Percentiles rank a stretch among this genome's conserved stretches.
Conservation (phyloP, 2,329 filamentous ascomycete species). For the Dothidotthia symphoricarpi region DNA sequence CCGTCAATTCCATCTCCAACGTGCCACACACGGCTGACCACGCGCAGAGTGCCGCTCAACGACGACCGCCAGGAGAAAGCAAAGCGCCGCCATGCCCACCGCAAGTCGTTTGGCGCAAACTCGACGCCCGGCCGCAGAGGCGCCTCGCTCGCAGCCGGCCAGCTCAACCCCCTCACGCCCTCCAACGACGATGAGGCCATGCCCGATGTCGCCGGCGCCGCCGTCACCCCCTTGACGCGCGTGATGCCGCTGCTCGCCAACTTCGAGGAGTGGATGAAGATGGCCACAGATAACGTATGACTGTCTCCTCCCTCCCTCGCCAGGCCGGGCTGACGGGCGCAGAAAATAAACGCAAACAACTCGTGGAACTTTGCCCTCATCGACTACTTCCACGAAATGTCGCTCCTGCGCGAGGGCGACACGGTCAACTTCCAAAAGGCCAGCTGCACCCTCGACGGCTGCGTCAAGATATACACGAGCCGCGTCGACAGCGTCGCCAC, state of each 20-base stretch:
- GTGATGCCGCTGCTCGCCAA: slow-evolving; percentile 87
- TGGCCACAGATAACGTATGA: slow-evolving; percentile 85
- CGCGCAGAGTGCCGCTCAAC: slow-evolving; percentile 81
- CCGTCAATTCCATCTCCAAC: no score
- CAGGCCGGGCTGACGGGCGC: slow-evolving; percentile 10
- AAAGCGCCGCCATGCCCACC: slow-evolving; percentile 83
- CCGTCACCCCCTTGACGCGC: slow-evolving; percentile 92
- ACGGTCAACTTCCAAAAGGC: slow-evolving; percentile 98
- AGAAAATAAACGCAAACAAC: slow-evolving; percentile 88
- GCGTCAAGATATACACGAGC: slow-evolving; percentile 99
- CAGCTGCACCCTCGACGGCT: slow-evolving; percentile 94
- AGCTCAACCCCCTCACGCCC: slow-evolving; percentile 53
- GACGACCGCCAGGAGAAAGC: slow-evolving; percentile 94
- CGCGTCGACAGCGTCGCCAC: slow-evolving; percentile 97
- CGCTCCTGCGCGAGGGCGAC: slow-evolving; percentile 89
- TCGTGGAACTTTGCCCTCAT: slow-evolving; percentile 99
- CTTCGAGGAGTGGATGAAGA: slow-evolving; percentile 99
- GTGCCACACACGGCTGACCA: slow-evolving; percentile 2
- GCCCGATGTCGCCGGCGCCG: slow-evolving; percentile 63
- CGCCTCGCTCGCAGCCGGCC: slow-evolving; percentile 50
- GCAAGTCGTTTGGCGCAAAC: slow-evolving; percentile 85
- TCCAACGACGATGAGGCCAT: slow-evolving; percentile 52
- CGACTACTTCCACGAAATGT: slow-evolving; percentile 99
- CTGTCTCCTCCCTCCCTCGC: no score
- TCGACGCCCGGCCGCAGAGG: slow-evolving; percentile 67